Evolutionary conservation across 2,329 filamentous ascomycete species (phyloP).

Genomic region (Ascosphaera apis): DNA sequence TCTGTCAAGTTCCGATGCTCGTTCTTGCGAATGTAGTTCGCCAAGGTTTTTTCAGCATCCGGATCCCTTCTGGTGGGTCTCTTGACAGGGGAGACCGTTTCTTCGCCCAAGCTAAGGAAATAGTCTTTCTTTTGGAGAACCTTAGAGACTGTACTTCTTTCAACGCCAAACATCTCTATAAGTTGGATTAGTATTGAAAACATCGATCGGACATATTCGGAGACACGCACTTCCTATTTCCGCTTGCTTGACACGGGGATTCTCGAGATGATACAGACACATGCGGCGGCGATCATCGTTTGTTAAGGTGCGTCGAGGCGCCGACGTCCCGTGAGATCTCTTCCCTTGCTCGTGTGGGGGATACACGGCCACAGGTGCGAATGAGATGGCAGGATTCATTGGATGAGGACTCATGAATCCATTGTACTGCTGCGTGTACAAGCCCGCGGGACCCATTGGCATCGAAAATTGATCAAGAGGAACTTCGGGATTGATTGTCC

Average conservation of each 20-base stretch:
- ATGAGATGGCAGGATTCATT: not conserved
- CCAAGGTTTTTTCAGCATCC: constrained; percentile 76
- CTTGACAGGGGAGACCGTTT: constrained; percentile 56
- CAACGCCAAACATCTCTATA: constrained; percentile 70
- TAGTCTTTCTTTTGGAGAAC: constrained; percentile 87
- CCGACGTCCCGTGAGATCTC: constrained; percentile 22
- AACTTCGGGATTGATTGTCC: not conserved
- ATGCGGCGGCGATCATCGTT: constrained; percentile 76
- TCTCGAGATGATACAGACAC: constrained; percentile 81
- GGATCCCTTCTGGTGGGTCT: constrained; percentile 64
- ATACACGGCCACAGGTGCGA: constrained; percentile 1
- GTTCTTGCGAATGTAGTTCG: constrained; percentile 34
- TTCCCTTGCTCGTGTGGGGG: constrained; percentile 15
- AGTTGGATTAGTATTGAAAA: constrained; percentile 1
- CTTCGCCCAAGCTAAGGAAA: constrained; percentile 64
- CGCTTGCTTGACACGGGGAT: constrained; percentile 79
- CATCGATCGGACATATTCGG: constrained; percentile 6
- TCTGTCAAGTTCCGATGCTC: not conserved
- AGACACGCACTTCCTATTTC: constrained; percentile 59
- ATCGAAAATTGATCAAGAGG: not conserved
- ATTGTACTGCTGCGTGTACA: not conserved
- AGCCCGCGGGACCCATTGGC: not conserved
- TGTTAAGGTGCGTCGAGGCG: constrained; percentile 67
- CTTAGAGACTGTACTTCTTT: constrained; percentile 98
- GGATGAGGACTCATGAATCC: not conserved